Conservation (phyloP, 495 filamentous ascomycete genomes). For the Penicillium lividum region DNA sequence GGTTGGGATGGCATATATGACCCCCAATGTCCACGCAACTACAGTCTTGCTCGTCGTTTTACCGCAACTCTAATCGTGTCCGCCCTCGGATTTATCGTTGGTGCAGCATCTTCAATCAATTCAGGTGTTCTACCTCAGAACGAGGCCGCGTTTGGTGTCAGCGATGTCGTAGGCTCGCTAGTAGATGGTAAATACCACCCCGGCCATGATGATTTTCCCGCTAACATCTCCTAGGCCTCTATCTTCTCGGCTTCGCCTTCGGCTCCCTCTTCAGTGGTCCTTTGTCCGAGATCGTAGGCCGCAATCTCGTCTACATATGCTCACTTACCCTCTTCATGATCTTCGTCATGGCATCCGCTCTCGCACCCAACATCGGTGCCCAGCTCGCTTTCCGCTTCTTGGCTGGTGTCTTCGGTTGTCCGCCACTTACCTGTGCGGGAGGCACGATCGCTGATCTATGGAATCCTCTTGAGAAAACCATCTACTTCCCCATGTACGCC, state of each 20-base stretch:
- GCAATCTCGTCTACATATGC: constrained; percentile 59
- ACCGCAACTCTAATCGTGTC: constrained; percentile 53
- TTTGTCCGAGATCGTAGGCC: constrained; percentile 59
- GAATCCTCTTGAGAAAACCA: constrained; percentile 49
- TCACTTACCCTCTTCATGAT: constrained; percentile 53
- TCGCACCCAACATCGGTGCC: constrained; percentile 53
- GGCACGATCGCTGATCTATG: constrained; percentile 55
- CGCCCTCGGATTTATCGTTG: constrained; percentile 50
- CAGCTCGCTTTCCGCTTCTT: constrained; percentile 55
- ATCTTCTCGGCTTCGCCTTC: constrained; percentile 62
- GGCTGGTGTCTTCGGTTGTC: constrained; percentile 51
- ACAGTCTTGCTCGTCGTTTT: constrained; percentile 38
- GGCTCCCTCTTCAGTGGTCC: constrained; percentile 55
- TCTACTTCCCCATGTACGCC: constrained; percentile 51
- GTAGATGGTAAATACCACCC: constrained; percentile 21
- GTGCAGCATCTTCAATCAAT: constrained; percentile 54
- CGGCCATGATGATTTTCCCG: neutral
- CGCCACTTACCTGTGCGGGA: constrained; percentile 54
- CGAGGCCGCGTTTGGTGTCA: constrained; percentile 48
- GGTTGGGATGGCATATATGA: constrained; percentile 57
- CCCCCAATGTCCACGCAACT: constrained; percentile 58
- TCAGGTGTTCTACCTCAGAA: constrained; percentile 46
- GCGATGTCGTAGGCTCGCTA: constrained; percentile 53
- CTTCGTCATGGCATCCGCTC: constrained; percentile 51
- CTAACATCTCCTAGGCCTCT: constrained; percentile 43